A percentile compares a stretch with the other conserved stretches of the same genome.
phyloP scores from a whole-genome alignment of 225 moss, liverwort and hornwort genomes.

The Rhytidiadelphus loreus region DNA sequence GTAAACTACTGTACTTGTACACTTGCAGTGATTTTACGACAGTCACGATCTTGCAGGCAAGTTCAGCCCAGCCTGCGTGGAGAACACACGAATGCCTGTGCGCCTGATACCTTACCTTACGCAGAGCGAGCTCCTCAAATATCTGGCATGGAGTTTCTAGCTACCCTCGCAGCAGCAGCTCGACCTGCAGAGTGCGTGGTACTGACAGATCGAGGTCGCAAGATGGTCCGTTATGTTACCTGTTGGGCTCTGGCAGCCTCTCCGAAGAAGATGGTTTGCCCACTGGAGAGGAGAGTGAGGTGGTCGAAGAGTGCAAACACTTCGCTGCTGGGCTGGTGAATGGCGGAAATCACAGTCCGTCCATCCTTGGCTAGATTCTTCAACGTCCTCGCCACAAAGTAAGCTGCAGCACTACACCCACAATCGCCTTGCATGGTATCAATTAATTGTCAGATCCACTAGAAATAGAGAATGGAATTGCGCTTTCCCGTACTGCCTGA shows the following conservation, averaged over 20 bases:
- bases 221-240: neutral
- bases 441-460: neutral
- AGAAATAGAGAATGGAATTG: no score
- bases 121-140: neutral
- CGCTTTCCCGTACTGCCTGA: neutral
- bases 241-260: slow-evolving; percentile 2
- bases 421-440: neutral
- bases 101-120: no score
- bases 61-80: neutral
- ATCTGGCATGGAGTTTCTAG: neutral
- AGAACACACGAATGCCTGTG: neutral
- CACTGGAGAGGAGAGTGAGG: slow-evolving; percentile 35
- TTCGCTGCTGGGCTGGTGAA: slow-evolving; percentile 52
- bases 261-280: slow-evolving; percentile 35
- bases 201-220: neutral
- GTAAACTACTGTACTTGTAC: neutral
- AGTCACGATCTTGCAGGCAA: neutral
- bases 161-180: neutral
- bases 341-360: slow-evolving; percentile 29
- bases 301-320: slow-evolving; percentile 36
- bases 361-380: slow-evolving; percentile 46
- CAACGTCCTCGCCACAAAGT: slow-evolving; percentile 28
- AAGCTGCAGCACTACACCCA: slow-evolving; percentile 27
- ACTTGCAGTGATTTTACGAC: neutral
- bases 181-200: neutral